phyloP scores from a whole-genome alignment of 352 stramenopile genomes.

The Pythium aphanidermatum region DNA sequence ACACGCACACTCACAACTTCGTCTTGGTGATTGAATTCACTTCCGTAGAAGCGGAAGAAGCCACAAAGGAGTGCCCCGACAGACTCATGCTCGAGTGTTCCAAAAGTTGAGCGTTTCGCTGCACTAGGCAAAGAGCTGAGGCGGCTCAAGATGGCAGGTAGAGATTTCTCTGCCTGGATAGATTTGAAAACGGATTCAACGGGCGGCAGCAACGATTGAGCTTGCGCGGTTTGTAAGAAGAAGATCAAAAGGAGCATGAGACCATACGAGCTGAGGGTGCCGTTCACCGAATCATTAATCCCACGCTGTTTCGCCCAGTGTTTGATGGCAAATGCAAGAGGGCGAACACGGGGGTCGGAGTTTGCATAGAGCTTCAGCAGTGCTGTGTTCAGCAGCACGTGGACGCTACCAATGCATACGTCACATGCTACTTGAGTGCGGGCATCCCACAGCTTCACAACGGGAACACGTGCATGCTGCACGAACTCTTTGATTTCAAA shows the following conservation, averaged over 20 bases:
- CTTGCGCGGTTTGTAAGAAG: conserved; percentile 88
- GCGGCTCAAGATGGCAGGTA: conserved; percentile 77
- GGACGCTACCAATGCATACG: conserved; percentile 64
- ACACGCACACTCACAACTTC: conserved; percentile 91
- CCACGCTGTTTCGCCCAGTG: conserved; percentile 95
- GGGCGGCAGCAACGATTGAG: conserved; percentile 41
- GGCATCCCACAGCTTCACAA: conserved; percentile 75
- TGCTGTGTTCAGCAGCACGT: conserved; percentile 72
- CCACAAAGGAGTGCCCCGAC: conserved; percentile 89
- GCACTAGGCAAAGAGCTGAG: conserved; percentile 51
- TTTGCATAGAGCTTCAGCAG: conserved; percentile 67
- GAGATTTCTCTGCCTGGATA: conserved; percentile 87
- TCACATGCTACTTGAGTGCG: conserved; percentile 48
- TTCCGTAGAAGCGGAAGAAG: conserved; percentile 97
- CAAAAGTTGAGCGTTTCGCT: conserved; percentile 42
- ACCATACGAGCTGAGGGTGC: conserved; percentile 97
- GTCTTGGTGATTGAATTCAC: conserved; percentile 93
- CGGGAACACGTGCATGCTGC: conserved; percentile 59
- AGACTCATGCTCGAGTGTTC: conserved; percentile 68
- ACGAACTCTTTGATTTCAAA: conserved; percentile 74
- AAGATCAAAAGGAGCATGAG: conserved; percentile 97
- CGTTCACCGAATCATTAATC: conserved; percentile 96
- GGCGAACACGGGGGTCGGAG: conserved; percentile 74
- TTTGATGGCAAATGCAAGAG: conserved; percentile 96
- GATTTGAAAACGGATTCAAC: conserved; percentile 42